These are phyloP conservation scores for Bertia moriformis DNA, from an alignment of 2,329 filamentous ascomycete species.

Conservation along the genomic window DNA sequence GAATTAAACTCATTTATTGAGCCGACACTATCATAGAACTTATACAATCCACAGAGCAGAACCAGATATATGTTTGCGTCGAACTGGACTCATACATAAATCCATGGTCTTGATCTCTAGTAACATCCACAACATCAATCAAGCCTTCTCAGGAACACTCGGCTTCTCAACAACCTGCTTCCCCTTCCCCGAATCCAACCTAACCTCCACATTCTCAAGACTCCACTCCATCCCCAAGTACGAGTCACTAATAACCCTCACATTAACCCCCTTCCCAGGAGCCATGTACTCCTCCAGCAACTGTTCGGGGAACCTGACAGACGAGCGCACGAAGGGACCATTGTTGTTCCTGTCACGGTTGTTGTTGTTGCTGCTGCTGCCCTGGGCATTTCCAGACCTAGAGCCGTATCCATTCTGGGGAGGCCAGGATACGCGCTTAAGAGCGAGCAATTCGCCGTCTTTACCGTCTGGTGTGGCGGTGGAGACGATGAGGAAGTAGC, in stretches of 20 bases:
- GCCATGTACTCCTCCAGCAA: constrained; percentile 4
- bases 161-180: background rate
- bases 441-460: constrained; percentile 48
- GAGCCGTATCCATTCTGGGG: background rate
- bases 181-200: too few species aligned
- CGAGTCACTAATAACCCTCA: constrained; percentile 70
- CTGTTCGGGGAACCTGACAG: constrained; percentile 42
- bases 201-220: background rate
- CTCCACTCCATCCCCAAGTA: constrained; percentile 58
- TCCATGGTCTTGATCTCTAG: too few species aligned
- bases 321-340: constrained; percentile 30
- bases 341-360: constrained; percentile 7
- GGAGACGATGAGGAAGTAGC: constrained; percentile 74
- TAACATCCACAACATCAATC: too few species aligned
- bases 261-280: constrained; percentile 49
- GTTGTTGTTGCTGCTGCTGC: constrained; percentile 11
- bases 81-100: too few species aligned
- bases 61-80: too few species aligned
- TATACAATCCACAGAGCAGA: too few species aligned
- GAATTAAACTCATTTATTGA: too few species aligned
- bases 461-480: constrained; percentile 44
- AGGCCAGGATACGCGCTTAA: constrained; percentile 73
- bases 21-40: too few species aligned
- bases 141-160: background rate
- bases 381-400: background rate